Evolutionary conservation across 139 green algal genomes (phyloP).

Genomic region (Diplosphaera chodatii): DNA sequence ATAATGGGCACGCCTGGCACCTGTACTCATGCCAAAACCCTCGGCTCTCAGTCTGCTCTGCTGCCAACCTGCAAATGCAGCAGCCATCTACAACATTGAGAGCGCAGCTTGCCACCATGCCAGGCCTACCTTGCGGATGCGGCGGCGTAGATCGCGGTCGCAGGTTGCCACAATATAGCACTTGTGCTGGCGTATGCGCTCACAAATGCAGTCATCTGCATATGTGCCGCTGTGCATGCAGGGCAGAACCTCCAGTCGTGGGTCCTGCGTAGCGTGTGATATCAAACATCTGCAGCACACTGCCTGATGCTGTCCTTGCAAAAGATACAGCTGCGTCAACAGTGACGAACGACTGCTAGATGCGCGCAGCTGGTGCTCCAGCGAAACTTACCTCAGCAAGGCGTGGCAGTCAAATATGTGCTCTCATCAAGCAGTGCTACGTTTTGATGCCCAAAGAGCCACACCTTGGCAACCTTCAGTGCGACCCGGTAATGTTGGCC

Average conservation of each 20-base stretch:
- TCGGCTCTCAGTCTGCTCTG: background rate
- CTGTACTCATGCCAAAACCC: conserved; percentile 25
- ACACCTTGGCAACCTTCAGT: conserved; percentile 92
- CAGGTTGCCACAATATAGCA: conserved; percentile 99
- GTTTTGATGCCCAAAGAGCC: no score
- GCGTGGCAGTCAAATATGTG: no score
- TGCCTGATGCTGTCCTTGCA: no score
- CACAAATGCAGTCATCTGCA: conserved; percentile 96
- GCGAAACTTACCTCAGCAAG: no score
- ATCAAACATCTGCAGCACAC: background rate
- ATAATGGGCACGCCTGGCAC: conserved; percentile 98
- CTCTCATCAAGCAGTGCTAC: no score
- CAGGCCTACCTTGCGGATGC: conserved; percentile 96
- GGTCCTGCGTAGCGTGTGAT: conserved; percentile 54
- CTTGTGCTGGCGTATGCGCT: conserved; percentile 89
- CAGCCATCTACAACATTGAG: background rate
- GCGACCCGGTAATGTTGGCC: conserved; percentile 97
- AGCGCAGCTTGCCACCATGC: no score
- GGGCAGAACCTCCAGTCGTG: conserved; percentile 82
- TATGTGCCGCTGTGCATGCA: conserved; percentile 97
- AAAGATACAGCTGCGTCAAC: no score
- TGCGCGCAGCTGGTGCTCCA: no score
- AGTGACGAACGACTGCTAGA: no score
- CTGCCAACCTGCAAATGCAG: background rate
- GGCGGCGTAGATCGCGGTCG: conserved; percentile 87